A percentile compares a stretch with the other conserved stretches of the same genome.
Conservation (phyloP, 441 rosid species). For the Arabidopsis lyrata region DNA sequence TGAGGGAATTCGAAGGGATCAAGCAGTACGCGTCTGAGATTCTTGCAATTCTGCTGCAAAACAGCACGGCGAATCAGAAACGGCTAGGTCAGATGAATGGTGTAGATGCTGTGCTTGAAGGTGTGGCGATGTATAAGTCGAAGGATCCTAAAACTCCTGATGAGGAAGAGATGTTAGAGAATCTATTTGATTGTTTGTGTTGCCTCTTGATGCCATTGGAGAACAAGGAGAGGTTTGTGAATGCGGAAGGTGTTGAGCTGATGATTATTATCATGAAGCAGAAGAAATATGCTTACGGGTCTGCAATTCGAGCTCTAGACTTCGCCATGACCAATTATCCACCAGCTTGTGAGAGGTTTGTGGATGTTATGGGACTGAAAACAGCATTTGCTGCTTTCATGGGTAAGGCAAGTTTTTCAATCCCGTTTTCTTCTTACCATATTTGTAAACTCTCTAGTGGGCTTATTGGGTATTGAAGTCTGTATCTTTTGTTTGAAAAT, state of each 20-base stretch:
- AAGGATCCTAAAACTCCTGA: constrained; percentile 92
- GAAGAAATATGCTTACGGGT: constrained; percentile 94
- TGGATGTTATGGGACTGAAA: constrained; percentile 94
- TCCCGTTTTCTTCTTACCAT: constrained; percentile 27
- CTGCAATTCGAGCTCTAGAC: constrained; percentile 92
- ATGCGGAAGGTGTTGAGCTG: constrained; percentile 97
- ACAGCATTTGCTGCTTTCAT: constrained; percentile 98
- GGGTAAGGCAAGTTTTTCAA: constrained; percentile 95
- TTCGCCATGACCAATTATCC: constrained; percentile 98
- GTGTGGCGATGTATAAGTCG: constrained; percentile 93
- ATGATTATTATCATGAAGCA: constrained; percentile 99
- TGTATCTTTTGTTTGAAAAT: constrained; percentile 18
- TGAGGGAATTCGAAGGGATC: constrained; percentile 84
- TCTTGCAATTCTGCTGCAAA: constrained; percentile 87
- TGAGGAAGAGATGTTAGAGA: constrained; percentile 99
- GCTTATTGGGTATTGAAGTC: neutral
- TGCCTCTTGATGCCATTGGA: constrained; percentile 96
- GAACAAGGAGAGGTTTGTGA: constrained; percentile 97
- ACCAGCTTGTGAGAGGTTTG: constrained; percentile 95
- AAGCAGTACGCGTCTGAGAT: constrained; percentile 98
- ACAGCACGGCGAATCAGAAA: constrained; percentile 85
- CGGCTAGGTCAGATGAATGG: constrained; percentile 95
- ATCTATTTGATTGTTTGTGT: constrained; percentile 85
- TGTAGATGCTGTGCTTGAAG: constrained; percentile 89
- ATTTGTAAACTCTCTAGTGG: neutral